Percentiles rank a stretch among this genome's conserved stretches.
Conservation (phyloP, 495 filamentous ascomycete species). For the Xylona heveae region DNA sequence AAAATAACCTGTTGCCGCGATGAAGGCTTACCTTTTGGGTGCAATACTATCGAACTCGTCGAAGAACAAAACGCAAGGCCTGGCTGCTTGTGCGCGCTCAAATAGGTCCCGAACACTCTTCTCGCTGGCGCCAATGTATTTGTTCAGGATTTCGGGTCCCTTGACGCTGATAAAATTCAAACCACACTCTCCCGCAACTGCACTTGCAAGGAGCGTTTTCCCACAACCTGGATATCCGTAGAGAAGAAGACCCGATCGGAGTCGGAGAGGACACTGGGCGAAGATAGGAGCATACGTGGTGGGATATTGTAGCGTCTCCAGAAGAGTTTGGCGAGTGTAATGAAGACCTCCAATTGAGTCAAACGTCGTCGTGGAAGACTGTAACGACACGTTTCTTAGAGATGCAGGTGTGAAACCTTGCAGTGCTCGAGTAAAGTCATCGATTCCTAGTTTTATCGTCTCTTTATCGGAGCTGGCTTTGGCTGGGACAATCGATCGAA, state of each 20-base stretch:
- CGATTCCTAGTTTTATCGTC: slow-evolving; percentile 35
- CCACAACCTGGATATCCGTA: slow-evolving; percentile 94
- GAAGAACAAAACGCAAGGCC: slow-evolving; percentile 88
- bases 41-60: slow-evolving; percentile 97
- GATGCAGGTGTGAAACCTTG: slow-evolving; percentile 89
- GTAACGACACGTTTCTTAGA: slow-evolving; percentile 79
- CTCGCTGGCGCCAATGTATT: slow-evolving; percentile 92
- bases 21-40: slow-evolving; percentile 41
- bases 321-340: slow-evolving; percentile 61
- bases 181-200: slow-evolving; percentile 87
- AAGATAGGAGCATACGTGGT: slow-evolving; percentile 98
- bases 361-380: slow-evolving; percentile 73
- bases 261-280: slow-evolving; percentile 74
- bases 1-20: neutral
- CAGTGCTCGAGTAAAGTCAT: slow-evolving; percentile 65
- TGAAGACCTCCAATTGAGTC: slow-evolving; percentile 75
- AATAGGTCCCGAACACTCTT: slow-evolving; percentile 91
- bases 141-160: slow-evolving; percentile 93
- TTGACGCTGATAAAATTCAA: slow-evolving; percentile 97
- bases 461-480: slow-evolving; percentile 12
- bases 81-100: slow-evolving; percentile 70
- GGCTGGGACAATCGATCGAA: slow-evolving; percentile 35
- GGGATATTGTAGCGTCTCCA: slow-evolving; percentile 91
- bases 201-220: slow-evolving; percentile 82
- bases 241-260: slow-evolving; percentile 76